Evolutionary conservation across 139 green algal genomes (phyloP).

Genomic region (Coccomyxa sp.): DNA sequence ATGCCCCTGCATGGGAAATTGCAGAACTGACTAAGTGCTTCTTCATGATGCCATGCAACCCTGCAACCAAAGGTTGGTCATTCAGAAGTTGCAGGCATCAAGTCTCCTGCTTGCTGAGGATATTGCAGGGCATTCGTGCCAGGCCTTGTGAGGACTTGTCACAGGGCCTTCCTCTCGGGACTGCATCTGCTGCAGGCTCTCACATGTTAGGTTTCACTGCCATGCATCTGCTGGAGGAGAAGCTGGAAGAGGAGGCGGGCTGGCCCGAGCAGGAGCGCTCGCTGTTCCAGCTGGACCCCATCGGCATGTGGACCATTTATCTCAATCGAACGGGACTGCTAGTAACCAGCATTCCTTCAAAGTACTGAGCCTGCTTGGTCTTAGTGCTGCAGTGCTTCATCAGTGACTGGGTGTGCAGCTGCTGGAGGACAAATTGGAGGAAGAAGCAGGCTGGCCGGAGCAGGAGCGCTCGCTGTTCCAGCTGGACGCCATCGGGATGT

Average conservation of each 20-base stretch:
- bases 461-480: conserved; percentile 12
- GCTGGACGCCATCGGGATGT: conserved; percentile 54
- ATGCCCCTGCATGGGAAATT: background rate
- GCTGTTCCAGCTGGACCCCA: conserved; percentile 15
- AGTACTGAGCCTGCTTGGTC: too few relatives aligned
- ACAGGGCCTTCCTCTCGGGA: too few relatives aligned
- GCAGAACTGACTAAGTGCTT: background rate
- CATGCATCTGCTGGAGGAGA: conserved; percentile 3
- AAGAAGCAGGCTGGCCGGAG: background rate
- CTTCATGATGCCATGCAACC: background rate
- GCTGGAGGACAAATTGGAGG: background rate
- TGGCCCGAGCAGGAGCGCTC: background rate
- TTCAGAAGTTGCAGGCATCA: background rate
- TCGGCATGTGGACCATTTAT: conserved; percentile 90
- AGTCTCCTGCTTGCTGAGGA: background rate
- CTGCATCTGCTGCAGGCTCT: too few relatives aligned
- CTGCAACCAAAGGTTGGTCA: background rate
- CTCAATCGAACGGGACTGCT: too few relatives aligned
- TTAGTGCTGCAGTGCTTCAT: too few relatives aligned
- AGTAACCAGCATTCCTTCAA: too few relatives aligned
- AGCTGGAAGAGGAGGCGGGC: background rate
- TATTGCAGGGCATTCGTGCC: background rate
- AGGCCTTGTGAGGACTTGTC: background rate
- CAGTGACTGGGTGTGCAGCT: conserved; percentile 7
- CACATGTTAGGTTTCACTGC: too few relatives aligned